Evolutionary conservation across 495 filamentous ascomycete genomes (phyloP).

Genomic region (Darksidea phi): DNA sequence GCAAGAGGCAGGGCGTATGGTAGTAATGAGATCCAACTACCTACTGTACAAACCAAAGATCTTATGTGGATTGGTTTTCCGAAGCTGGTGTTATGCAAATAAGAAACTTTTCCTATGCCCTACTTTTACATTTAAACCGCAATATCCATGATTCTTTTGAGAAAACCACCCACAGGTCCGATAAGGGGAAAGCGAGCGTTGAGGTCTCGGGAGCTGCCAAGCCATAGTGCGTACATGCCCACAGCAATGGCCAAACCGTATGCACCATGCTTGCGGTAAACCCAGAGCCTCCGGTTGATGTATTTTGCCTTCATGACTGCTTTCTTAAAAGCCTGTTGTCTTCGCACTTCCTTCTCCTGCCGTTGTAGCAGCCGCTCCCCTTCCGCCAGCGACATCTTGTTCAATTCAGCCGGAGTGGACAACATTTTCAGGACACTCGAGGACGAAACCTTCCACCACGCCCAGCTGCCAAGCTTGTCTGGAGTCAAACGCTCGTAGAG

Average conservation of each 20-base stretch:
- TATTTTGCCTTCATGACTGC: constrained; percentile 2
- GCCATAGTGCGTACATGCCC: constrained; percentile 29
- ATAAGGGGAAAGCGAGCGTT: not conserved
- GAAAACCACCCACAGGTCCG: constrained; percentile 8
- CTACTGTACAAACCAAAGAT: no score
- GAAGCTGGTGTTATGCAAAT: no score
- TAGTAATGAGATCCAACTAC: no score
- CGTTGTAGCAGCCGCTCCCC: constrained; percentile 63
- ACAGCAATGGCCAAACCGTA: constrained; percentile 26
- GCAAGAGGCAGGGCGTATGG: no score
- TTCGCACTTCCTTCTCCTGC: constrained; percentile 66
- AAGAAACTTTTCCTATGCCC: not conserved
- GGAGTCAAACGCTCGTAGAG: constrained; percentile 71
- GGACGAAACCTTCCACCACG: constrained; percentile 69
- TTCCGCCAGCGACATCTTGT: constrained; percentile 55
- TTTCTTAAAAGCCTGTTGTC: constrained; percentile 34
- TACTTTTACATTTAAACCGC: constrained; percentile 5
- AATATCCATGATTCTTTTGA: constrained; percentile 8
- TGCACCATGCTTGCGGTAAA: constrained; percentile 24
- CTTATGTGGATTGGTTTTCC: no score
- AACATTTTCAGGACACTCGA: constrained; percentile 85
- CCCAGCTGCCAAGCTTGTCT: constrained; percentile 58
- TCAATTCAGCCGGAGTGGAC: constrained; percentile 46
- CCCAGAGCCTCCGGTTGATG: constrained; percentile 14
- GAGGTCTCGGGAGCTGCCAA: constrained; percentile 14